Conservation (phyloP, 352 stramenopile species). For the Phytophthora quininea region DNA sequence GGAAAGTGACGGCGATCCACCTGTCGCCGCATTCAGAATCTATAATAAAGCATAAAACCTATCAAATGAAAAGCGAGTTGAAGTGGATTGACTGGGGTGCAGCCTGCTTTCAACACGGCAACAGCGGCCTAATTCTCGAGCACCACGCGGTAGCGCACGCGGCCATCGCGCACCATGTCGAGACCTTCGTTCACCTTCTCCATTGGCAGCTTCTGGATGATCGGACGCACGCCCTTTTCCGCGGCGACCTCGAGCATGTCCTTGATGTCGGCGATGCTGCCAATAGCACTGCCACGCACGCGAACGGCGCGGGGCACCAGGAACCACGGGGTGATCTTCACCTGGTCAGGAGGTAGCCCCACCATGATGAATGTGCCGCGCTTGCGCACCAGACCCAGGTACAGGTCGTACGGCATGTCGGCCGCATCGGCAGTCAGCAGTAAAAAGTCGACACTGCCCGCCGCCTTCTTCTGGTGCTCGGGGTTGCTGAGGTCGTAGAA, state of each 20-base stretch:
- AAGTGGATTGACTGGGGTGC: background rate
- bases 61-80: background rate
- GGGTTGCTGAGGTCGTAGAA: constrained; percentile 23
- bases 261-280: constrained; percentile 37
- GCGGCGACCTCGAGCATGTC: constrained; percentile 82
- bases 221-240: constrained; percentile 54
- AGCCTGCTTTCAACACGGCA: background rate
- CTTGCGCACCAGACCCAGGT: constrained; percentile 59
- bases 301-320: constrained; percentile 24
- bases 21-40: no score
- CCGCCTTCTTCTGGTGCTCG: constrained; percentile 23
- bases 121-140: constrained; percentile 38
- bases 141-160: constrained; percentile 23
- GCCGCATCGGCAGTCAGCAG: constrained; percentile 67
- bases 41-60: no score
- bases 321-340: constrained; percentile 52
- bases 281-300: constrained; percentile 13
- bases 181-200: constrained; percentile 22
- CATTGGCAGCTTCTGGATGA: constrained; percentile 25
- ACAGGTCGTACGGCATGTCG: constrained; percentile 50
- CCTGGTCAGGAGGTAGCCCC: constrained; percentile 54
- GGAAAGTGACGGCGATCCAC: constrained; percentile 3
- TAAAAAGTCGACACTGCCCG: constrained; percentile 58
- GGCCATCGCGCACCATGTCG: constrained; percentile 17
- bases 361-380: constrained; percentile 48